Conservation (phyloP, 2,329 filamentous ascomycete species). For the Talaromyces sp. region DNA sequence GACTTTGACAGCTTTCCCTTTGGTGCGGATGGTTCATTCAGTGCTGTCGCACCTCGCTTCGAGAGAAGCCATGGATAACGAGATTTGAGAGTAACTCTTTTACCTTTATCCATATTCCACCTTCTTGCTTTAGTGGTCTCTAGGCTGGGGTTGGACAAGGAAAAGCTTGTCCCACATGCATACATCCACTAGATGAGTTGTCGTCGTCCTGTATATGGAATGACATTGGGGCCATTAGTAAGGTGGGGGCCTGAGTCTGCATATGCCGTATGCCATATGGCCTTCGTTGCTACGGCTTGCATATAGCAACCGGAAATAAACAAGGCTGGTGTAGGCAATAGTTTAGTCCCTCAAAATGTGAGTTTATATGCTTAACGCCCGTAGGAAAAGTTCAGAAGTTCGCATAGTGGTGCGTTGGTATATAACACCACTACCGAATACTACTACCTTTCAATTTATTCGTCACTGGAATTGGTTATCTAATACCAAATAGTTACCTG, state of each 20-base stretch:
- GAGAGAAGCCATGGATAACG: not conserved
- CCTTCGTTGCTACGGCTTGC: too few relatives aligned
- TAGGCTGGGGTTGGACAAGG: too few relatives aligned
- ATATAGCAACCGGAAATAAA: not conserved
- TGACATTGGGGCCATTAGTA: too few relatives aligned
- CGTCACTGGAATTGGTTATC: not conserved
- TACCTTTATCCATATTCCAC: too few relatives aligned
- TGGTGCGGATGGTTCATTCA: not conserved
- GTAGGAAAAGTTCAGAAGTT: not conserved
- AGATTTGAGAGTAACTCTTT: too few relatives aligned
- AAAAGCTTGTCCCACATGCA: too few relatives aligned
- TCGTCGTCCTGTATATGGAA: too few relatives aligned
- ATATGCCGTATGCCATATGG: too few relatives aligned
- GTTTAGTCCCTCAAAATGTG: not conserved
- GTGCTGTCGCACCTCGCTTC: not conserved
- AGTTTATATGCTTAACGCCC: not conserved
- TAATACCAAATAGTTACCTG: not conserved
- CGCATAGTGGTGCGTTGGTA: not conserved
- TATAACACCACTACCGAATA: not conserved
- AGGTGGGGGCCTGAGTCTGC: too few relatives aligned
- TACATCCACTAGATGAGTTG: too few relatives aligned
- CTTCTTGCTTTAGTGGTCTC: too few relatives aligned
- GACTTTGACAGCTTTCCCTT: slow-evolving; percentile 5
- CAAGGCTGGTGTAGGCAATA: not conserved
- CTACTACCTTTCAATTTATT: not conserved